phyloP scores from a whole-genome alignment of 495 filamentous ascomycete genomes.

The Talaromyces adpressus region DNA sequence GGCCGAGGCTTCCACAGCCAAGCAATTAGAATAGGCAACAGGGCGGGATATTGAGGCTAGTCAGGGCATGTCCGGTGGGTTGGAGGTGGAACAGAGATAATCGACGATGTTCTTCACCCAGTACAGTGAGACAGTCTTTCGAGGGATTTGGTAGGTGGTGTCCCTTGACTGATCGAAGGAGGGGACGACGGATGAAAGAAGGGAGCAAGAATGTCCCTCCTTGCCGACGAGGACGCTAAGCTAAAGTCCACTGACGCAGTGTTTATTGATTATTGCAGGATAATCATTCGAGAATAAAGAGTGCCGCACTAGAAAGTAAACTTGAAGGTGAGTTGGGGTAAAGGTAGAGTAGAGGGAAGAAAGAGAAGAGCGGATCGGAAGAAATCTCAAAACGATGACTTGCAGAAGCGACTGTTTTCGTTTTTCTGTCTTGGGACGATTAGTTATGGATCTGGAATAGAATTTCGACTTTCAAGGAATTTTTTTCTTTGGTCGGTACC shows the following conservation, averaged over 20 bases:
- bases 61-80: not conserved
- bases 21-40: not conserved
- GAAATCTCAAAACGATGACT: not conserved
- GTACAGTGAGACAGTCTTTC: not conserved
- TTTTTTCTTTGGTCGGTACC: conserved; percentile 2
- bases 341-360: not conserved
- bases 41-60: not conserved
- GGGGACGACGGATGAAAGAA: not conserved
- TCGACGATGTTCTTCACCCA: not conserved
- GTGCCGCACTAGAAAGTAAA: not conserved
- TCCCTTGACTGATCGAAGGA: not conserved
- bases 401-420: conserved; percentile 6
- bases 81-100: not conserved
- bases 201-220: conserved; percentile 6
- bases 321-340: not conserved
- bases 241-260: no score
- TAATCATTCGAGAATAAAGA: not conserved
- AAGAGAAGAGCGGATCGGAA: not conserved
- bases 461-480: not conserved
- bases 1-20: not conserved
- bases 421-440: conserved; percentile 9
- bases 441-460: not conserved
- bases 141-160: not conserved
- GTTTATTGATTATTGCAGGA: not conserved
- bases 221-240: not conserved